phyloP scores from a whole-genome alignment of 225 moss, liverwort and hornwort genomes.

The Climacium dendroides region DNA sequence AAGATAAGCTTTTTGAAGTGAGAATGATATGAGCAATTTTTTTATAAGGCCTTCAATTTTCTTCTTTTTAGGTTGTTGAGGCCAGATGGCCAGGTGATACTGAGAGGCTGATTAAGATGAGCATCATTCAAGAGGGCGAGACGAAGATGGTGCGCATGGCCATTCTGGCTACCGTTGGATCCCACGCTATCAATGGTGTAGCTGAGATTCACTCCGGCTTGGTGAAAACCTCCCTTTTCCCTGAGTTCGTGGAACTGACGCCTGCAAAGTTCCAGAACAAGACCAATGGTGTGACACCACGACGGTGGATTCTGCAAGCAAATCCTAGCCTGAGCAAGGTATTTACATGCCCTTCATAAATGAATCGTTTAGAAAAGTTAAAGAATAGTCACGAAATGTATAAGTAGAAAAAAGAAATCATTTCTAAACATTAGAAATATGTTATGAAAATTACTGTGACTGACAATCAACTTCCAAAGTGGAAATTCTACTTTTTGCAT shows the following conservation, averaged over 20 bases:
- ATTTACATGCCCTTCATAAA: not conserved
- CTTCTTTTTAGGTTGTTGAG: constrained; percentile 3
- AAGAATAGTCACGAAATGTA: not conserved
- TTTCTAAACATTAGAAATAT: not conserved
- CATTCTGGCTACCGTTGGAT: constrained; percentile 18
- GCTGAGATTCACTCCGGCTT: constrained; percentile 66
- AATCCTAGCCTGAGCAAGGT: constrained; percentile 29
- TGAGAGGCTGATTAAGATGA: constrained; percentile 24
- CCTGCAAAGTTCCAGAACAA: constrained; percentile 72
- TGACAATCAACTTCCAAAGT: not conserved
- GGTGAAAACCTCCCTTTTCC: constrained; percentile 54
- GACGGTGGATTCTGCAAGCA: constrained; percentile 48
- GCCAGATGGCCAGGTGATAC: constrained; percentile 17
- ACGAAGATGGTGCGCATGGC: constrained; percentile 39
- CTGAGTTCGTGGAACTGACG: constrained; percentile 55
- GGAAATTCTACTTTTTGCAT: not conserved
- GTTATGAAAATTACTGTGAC: not conserved
- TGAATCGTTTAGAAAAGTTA: not conserved
- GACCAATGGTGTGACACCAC: constrained; percentile 74
- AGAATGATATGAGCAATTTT: not conserved
- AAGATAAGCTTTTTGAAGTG: not conserved
- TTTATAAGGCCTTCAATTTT: not conserved
- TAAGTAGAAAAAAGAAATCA: not conserved
- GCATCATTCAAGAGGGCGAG: constrained; percentile 26
- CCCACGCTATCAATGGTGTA: constrained; percentile 59